phyloP scores from a whole-genome alignment of 208 protist species.

The Acanthamoeba triangularis region DNA sequence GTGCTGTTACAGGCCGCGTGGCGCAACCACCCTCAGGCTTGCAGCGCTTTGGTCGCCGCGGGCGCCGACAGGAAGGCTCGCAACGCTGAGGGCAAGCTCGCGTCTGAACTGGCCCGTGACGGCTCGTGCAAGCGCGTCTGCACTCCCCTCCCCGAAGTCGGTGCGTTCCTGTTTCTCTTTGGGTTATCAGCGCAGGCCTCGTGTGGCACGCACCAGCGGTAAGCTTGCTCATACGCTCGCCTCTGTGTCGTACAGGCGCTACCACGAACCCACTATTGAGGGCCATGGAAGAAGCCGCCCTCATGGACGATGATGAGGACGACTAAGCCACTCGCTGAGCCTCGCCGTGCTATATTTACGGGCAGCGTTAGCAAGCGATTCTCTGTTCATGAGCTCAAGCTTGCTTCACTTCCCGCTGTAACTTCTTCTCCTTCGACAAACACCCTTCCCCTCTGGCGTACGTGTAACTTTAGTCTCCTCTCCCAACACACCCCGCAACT shows the following conservation, averaged over 20 bases:
- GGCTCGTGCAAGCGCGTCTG: constrained; percentile 31
- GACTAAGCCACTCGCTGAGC: not conserved
- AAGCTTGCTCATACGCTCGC: not conserved
- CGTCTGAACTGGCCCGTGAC: not conserved
- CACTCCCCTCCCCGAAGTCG: constrained; percentile 33
- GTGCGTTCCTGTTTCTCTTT: not conserved
- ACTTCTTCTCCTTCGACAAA: no score
- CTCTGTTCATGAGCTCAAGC: no score
- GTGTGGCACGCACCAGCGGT: no score
- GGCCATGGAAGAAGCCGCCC: constrained; percentile 59
- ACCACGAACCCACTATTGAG: constrained; percentile 66
- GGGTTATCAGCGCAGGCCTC: no score
- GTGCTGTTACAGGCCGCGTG: constrained; percentile 28
- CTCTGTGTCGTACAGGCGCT: not conserved
- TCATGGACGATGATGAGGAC: constrained; percentile 63
- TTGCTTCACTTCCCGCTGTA: no score
- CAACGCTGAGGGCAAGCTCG: constrained; percentile 26
- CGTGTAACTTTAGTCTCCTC: no score
- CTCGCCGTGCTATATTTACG: not conserved
- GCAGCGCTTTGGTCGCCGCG: constrained; percentile 6
- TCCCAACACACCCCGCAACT: no score
- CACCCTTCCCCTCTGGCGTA: no score
- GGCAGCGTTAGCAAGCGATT: no score
- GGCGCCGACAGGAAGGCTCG: constrained; percentile 25
- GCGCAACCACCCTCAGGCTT: constrained; percentile 63